Evolutionary conservation across 2,329 filamentous ascomycete species (phyloP), one percentile per base, ranked within the genome.

Genomic region (Sclerotinia borealis): DNA sequence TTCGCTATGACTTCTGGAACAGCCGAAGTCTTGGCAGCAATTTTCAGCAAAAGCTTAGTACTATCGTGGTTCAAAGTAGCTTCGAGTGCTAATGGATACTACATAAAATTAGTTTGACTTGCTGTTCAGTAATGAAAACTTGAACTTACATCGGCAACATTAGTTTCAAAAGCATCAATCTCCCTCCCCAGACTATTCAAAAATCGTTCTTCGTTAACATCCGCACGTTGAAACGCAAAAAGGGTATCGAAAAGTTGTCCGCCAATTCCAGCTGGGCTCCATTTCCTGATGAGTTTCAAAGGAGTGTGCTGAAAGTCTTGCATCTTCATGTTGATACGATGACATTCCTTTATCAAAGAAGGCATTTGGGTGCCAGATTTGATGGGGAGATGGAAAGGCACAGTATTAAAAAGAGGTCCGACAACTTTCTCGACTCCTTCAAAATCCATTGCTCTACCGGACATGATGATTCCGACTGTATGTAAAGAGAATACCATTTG

Each of bases 381-480:
- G 17, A 82, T 68, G 7, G 77, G 72, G 39, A 86, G 76, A 61
- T 84, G 81, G 72, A 89, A 92, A 0, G 93, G 92, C 1, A 97
- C 78, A 0, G 92, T 96, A 72, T 97, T 97, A 81, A 97, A 96
- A 25, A 97, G 77, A 0, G 93, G 93, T 0, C 93, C 93, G 48
- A 95, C 83, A 0, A 90, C 84, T 27, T 80, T 72, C 52, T 92
- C 88, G 2, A 87, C 82, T 2, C 80, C 79, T 9, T 87, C 81
- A 15, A 92, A 76, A 49, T 90, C 84, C 5, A 96, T 83, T 0
- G 86, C 84, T 64, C 93, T 83, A 0, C 93, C 93, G 8, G 92
- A 95, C 0, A 91, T 82, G 15, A 97, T 82, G 25, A 96, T 78
- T 0, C 93, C 93, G 17, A 93, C 83, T 2, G 71, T 83, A 22